Percentiles rank a stretch among this genome's conserved stretches.
Evolutionary conservation across 2,329 filamentous ascomycete species (phyloP).

Genomic region (Fusarium dlaminii): DNA sequence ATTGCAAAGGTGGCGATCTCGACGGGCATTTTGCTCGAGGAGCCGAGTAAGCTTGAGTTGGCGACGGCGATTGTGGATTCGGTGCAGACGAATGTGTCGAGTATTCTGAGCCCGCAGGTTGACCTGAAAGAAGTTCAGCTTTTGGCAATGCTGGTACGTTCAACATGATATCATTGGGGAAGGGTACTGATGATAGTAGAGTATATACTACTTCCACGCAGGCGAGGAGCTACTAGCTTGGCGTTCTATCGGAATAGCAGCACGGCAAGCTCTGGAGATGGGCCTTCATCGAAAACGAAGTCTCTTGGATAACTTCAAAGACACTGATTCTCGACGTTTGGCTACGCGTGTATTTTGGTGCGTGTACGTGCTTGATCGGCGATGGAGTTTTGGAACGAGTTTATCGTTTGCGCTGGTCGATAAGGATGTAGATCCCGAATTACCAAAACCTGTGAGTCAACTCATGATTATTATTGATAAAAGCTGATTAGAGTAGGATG

Average conservation of each 20-base stretch:
- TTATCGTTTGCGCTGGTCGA: conserved; percentile 60
- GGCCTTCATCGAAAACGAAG: conserved; percentile 59
- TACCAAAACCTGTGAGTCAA: conserved; percentile 53
- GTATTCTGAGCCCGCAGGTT: conserved; percentile 43
- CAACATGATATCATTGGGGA: no score
- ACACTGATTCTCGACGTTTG: conserved; percentile 42
- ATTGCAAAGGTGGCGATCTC: conserved; percentile 49
- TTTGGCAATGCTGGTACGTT: conserved; percentile 45
- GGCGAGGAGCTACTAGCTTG: conserved; percentile 61
- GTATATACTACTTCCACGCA: conserved; percentile 55
- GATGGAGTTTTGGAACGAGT: conserved; percentile 63
- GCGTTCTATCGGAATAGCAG: conserved; percentile 58
- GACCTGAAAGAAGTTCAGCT: conserved; percentile 49
- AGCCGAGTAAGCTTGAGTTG: conserved; percentile 44
- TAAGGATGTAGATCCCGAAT: conserved; percentile 58
- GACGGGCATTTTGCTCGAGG: conserved; percentile 46
- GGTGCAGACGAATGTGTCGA: conserved; percentile 43
- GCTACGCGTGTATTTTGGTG: conserved; percentile 59
- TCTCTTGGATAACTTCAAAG: conserved; percentile 51
- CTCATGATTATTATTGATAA: fast-evolving
- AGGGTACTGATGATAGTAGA: conserved; percentile 25
- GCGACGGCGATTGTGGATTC: conserved; percentile 43
- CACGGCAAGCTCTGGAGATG: conserved; percentile 57
- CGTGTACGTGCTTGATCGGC: conserved; percentile 60
- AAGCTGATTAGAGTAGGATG: conserved; percentile 29